phyloP scores from a whole-genome alignment of 345 rosid genomes.

The thale cress (Arabidopsis thaliana) region DNA sequence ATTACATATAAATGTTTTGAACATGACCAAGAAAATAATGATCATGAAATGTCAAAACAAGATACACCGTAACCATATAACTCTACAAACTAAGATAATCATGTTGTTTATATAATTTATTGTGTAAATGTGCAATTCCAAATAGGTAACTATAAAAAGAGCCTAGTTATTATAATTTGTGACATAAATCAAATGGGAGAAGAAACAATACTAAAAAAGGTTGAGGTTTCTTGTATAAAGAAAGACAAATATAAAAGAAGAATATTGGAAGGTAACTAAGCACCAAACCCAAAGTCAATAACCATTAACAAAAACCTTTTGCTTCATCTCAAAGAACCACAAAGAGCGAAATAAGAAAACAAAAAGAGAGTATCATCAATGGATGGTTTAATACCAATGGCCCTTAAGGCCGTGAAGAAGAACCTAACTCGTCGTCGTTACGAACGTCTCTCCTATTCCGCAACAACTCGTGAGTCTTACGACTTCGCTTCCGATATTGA shows the following conservation, averaged over 20 bases:
- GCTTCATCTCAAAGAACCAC: conserved; percentile 23
- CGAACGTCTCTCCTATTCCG: conserved; percentile 66
- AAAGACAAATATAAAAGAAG: conserved; percentile 33
- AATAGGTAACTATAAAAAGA: neutral
- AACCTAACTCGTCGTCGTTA: conserved; percentile 63
- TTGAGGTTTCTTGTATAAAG: conserved; percentile 23
- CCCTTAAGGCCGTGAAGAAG: conserved; percentile 71
- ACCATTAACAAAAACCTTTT: conserved; percentile 10
- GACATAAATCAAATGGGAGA: conserved; percentile 1
- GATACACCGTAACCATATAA: neutral
- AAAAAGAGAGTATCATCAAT: conserved; percentile 33
- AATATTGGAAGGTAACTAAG: conserved; percentile 32
- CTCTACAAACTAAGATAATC: neutral
- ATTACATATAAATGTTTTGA: neutral
- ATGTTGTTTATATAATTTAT: neutral
- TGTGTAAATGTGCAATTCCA: neutral
- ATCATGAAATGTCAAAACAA: neutral
- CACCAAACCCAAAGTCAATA: conserved; percentile 24
- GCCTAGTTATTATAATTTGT: neutral
- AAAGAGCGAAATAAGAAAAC: neutral
- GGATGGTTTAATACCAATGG: conserved; percentile 88
- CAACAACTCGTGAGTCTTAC: conserved; percentile 46
- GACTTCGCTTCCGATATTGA: conserved; percentile 31
- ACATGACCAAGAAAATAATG: neutral
- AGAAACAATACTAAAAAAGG: neutral